Base-by-base conservation (phyloP, 2,329 filamentous ascomycete species). In the Fusarium chaquense region DNA sequence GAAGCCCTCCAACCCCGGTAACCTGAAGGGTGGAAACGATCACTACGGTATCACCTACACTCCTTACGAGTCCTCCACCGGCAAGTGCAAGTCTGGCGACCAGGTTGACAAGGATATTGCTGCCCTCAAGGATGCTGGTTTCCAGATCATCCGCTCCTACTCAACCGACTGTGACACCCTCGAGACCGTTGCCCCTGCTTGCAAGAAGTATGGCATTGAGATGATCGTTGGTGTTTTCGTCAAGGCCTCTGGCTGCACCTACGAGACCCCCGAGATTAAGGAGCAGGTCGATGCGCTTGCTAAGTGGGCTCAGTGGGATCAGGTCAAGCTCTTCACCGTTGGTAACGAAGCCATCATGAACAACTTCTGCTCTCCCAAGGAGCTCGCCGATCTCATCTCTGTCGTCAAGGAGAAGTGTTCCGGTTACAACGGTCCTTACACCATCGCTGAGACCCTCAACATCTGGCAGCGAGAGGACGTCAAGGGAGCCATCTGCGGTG, bases 291-390 rank as follows among this genome's bases (percentile, higher is more conserved):
- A 85, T 33, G 87, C 89, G 65, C 91, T 98, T 79, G 84, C 88
- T 80, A 75, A 79, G 64, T 97, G 93, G 89, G 87, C 82, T 67
- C 81, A 92, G 80, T 97, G 91, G 90, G 86, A 89, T 66, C 79
- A 92, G 51, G 91, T 97, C 72, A 87, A 91, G 78, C 88, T 97
- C 75, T 84, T 97, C 70, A 91, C 96, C 33, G 87, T 97, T 72
- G 94, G 93, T 81, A 98, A 98, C 86, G 95, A 98, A 87, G 90
- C 92, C 73, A 83, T 97, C 79, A 92, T 93, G 85, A 89, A 91
- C 83, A 86, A 87, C 67, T 90, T 86, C 86, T 89, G 86, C 83
- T 81, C 86, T 58, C 87, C 90, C 36, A 54, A 76, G 33, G 82
- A 91, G 75, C 91, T 98, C 58, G 89, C 86, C 66, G 74, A 78